Evolutionary conservation across 2,329 filamentous ascomycete species (phyloP).

Genomic region (Apiospora rasikravindrae): DNA sequence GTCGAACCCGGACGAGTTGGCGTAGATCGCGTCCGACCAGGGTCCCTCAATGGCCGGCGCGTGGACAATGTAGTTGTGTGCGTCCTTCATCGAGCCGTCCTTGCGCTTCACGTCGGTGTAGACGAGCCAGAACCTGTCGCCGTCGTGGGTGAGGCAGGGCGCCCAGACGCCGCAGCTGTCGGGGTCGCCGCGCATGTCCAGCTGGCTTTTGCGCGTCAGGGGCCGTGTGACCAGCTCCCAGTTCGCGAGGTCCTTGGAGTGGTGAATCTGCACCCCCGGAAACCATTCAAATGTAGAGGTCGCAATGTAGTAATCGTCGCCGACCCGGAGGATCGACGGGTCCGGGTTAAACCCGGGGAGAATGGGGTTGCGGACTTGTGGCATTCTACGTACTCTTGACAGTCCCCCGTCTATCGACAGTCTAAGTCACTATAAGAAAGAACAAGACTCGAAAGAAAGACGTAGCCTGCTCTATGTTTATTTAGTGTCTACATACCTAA

Average conservation of each 20-base stretch:
- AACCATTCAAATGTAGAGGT: constrained; percentile 63
- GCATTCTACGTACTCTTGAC: constrained; percentile 43
- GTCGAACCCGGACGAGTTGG: constrained; percentile 68
- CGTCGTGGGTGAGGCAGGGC: constrained; percentile 67
- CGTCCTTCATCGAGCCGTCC: constrained; percentile 68
- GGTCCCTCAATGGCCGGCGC: constrained; percentile 59
- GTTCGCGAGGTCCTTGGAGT: constrained; percentile 58
- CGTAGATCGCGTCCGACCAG: constrained; percentile 65
- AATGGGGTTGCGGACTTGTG: constrained; percentile 57
- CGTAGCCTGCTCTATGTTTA: neutral
- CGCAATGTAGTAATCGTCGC: constrained; percentile 60
- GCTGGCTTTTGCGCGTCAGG: constrained; percentile 53
- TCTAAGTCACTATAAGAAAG: neutral
- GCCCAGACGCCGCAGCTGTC: constrained; percentile 69
- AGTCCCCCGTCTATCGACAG: neutral
- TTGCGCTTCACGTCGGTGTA: constrained; percentile 72
- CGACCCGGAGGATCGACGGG: constrained; percentile 58
- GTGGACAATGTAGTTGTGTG: constrained; percentile 67
- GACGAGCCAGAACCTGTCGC: constrained; percentile 65
- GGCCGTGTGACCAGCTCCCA: constrained; percentile 55
- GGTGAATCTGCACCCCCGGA: constrained; percentile 60
- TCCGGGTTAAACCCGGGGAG: constrained; percentile 63
- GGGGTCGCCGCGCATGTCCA: constrained; percentile 64
- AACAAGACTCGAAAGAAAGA: neutral
- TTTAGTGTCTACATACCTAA: neutral